A percentile compares a stretch with the other conserved stretches of the same genome.
Conservation (phyloP, 2,329 filamentous ascomycete genomes). For the Colletotrichum sp. region DNA sequence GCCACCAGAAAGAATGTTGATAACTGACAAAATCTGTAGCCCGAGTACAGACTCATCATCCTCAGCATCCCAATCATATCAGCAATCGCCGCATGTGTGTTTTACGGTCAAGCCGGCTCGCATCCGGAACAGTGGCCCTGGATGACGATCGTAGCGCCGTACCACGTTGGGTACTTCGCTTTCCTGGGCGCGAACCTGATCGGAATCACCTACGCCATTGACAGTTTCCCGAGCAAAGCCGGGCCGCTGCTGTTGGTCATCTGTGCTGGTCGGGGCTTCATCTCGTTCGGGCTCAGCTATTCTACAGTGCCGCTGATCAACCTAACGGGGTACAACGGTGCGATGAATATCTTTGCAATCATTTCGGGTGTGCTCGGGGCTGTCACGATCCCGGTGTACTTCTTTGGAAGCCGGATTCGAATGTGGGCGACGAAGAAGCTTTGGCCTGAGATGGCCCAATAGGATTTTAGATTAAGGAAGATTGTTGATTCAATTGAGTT, state of each 20-base stretch:
- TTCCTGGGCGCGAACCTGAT: constrained; percentile 30
- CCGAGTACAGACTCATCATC: constrained; percentile 42
- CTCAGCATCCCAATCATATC: constrained; percentile 39
- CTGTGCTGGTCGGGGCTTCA: constrained; percentile 28
- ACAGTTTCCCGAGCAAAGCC: constrained; percentile 32
- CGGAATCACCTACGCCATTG: constrained; percentile 31
- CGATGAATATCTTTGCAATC: constrained; percentile 26
- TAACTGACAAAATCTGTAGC: constrained; percentile 23
- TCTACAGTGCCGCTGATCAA: constrained; percentile 25
- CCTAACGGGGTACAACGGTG: constrained; percentile 24
- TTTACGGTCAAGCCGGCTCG: constrained; percentile 41
- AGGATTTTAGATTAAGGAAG: not conserved
- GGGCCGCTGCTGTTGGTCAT: constrained; percentile 28
- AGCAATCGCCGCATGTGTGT: constrained; percentile 38
- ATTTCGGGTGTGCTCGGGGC: constrained; percentile 22
- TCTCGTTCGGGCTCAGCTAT: constrained; percentile 30
- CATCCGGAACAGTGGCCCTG: constrained; percentile 32
- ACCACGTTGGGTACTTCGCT: constrained; percentile 25
- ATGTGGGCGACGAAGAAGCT: constrained; percentile 2
- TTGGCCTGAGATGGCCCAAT: not conserved
- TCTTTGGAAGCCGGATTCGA: not conserved
- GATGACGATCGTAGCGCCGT: constrained; percentile 23
- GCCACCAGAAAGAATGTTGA: too few species aligned
- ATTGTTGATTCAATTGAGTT: not conserved
- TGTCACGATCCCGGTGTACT: not conserved